These are phyloP conservation scores for Malassezia furfur DNA, from an alignment of 1,284 basidiomycete species.

Conservation along the genomic window DNA sequence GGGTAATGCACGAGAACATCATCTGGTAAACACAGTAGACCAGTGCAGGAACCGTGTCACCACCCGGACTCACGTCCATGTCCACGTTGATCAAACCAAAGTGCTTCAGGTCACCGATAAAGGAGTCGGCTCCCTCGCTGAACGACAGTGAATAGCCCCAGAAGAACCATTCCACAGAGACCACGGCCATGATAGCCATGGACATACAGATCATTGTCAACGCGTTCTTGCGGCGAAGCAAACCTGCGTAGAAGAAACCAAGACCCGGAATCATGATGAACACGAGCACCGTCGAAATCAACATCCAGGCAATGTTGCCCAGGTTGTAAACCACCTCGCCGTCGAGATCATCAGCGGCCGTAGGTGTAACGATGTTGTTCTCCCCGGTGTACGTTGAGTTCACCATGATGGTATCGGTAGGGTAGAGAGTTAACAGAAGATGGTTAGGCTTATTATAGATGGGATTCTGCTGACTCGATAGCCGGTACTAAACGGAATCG, in stretches of 20 bases:
- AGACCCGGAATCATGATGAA: constrained; percentile 75
- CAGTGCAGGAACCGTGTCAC: constrained; percentile 59
- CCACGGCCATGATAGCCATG: constrained; percentile 66
- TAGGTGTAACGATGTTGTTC: constrained; percentile 19
- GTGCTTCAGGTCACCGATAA: constrained; percentile 57
- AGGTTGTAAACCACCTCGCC: constrained; percentile 44
- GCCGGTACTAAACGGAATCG: not conserved
- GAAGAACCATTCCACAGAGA: constrained; percentile 58
- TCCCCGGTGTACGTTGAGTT: constrained; percentile 20
- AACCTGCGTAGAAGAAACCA: constrained; percentile 74
- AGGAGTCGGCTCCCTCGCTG: constrained; percentile 44
- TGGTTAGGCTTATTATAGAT: not conserved
- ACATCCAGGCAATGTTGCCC: constrained; percentile 55
- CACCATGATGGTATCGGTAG: constrained; percentile 17
- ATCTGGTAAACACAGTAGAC: constrained; percentile 80
- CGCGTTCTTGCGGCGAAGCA: constrained; percentile 74
- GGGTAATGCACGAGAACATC: constrained; percentile 68
- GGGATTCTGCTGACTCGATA: not conserved
- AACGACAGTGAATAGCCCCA: constrained; percentile 51
- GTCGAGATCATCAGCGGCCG: constrained; percentile 5
- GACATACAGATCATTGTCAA: constrained; percentile 81
- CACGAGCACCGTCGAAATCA: constrained; percentile 54
- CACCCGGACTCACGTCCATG: constrained; percentile 58
- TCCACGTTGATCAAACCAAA: constrained; percentile 76
- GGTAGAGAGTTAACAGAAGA: too few species aligned